These are phyloP conservation scores for Taphrina populina DNA, from an alignment of 1,139 yeast genomes.

Conservation along the genomic window DNA sequence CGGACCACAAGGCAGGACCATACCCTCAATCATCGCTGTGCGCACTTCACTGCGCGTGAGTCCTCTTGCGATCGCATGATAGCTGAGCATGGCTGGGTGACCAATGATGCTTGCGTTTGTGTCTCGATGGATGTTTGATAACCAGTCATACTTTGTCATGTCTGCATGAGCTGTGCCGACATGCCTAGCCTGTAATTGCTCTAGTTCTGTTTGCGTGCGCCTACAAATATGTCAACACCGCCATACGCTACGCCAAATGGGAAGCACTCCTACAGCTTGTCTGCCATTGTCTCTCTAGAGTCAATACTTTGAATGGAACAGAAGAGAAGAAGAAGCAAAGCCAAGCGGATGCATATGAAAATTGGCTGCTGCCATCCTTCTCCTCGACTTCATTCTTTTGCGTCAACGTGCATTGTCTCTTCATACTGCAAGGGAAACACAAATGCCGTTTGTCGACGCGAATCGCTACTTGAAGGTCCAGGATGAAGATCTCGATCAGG, in stretches of 20 bases:
- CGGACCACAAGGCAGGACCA: conserved; percentile 53
- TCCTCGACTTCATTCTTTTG: too few relatives aligned
- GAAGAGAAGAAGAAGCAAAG: background rate
- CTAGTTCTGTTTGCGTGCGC: conserved; percentile 63
- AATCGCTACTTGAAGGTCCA: conserved; percentile 13
- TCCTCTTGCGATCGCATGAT: conserved; percentile 63
- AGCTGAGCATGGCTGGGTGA: conserved; percentile 65
- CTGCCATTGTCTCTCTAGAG: too few relatives aligned
- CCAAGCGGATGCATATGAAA: too few relatives aligned
- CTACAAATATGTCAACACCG: background rate
- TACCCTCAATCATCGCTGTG: conserved; percentile 59
- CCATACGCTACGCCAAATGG: conserved; percentile 40
- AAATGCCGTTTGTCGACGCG: conserved; percentile 22
- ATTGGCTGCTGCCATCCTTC: too few relatives aligned
- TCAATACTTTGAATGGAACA: background rate
- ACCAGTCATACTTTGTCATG: conserved; percentile 60
- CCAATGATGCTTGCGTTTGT: conserved; percentile 68
- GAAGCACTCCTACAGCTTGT: background rate
- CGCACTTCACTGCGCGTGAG: conserved; percentile 55
- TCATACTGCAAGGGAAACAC: too few relatives aligned
- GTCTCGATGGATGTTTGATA: conserved; percentile 67
- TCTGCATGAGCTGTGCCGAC: conserved; percentile 72
- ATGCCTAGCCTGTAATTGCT: conserved; percentile 61
- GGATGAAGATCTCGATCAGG: conserved; percentile 15
- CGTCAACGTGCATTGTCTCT: too few relatives aligned